phyloP scores from a whole-genome alignment of 2,329 filamentous ascomycete genomes.

The Hymenoscyphus fraxineus region DNA sequence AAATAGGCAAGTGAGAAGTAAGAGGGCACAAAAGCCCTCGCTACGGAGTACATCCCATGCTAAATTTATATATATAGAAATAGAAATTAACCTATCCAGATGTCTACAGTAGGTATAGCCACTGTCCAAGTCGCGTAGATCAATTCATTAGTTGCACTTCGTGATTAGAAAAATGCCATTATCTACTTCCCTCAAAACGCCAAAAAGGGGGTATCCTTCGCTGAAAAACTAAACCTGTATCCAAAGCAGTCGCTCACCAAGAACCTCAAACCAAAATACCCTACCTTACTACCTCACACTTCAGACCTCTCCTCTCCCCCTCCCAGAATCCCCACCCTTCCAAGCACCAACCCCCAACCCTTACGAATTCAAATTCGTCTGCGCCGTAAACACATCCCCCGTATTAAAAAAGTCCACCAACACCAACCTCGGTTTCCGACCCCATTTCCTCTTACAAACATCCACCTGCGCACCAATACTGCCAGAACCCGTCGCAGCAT shows the following conservation, averaged over 20 bases:
- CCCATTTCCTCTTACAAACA: constrained; percentile 44
- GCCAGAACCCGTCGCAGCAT: constrained; percentile 47
- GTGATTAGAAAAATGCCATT: background rate
- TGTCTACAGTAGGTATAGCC: too few relatives aligned
- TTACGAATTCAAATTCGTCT: constrained; percentile 21
- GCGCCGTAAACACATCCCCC: constrained; percentile 31
- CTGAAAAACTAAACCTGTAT: background rate
- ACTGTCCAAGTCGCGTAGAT: background rate
- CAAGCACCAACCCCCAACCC: background rate
- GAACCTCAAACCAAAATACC: background rate
- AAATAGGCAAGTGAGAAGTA: too few relatives aligned
- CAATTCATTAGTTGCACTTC: background rate
- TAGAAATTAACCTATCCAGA: too few relatives aligned
- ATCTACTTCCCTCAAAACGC: background rate
- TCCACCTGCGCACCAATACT: constrained; percentile 49
- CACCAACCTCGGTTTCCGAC: constrained; percentile 49
- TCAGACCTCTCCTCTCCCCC: background rate
- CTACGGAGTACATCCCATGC: too few relatives aligned
- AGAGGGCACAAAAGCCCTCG: too few relatives aligned
- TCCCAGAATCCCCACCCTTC: background rate
- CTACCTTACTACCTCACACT: background rate
- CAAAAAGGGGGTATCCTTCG: background rate
- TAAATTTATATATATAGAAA: too few relatives aligned
- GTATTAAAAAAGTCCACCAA: constrained; percentile 59
- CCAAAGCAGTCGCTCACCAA: background rate